Evolutionary conservation across 257 asterid genomes (phyloP).

Genomic region (Solanum pimpinellifolium): DNA sequence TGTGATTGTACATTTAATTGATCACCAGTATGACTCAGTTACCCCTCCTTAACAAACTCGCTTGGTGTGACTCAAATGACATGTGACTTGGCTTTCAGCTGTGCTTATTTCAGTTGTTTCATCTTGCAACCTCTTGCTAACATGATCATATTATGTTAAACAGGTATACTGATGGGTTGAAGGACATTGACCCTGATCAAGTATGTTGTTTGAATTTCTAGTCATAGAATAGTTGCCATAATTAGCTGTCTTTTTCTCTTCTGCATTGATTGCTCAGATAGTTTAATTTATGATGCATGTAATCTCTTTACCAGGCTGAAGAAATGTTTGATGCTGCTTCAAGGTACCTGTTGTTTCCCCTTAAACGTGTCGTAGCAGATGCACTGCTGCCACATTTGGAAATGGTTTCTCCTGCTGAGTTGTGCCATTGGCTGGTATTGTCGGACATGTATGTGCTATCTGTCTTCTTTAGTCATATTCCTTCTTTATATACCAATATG

Average conservation of each 20-base stretch:
- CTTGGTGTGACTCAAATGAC: background rate
- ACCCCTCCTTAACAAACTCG: background rate
- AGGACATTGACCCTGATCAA: slow-evolving; percentile 66
- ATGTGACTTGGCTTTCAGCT: background rate
- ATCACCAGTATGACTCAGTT: background rate
- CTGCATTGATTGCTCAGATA: background rate
- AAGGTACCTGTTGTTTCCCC: slow-evolving; percentile 86
- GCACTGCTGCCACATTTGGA: slow-evolving; percentile 75
- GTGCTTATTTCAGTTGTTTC: background rate
- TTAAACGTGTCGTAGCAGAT: slow-evolving; percentile 96
- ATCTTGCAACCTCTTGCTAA: background rate
- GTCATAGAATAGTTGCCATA: background rate
- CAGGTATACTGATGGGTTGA: slow-evolving; percentile 86
- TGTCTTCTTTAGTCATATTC: background rate
- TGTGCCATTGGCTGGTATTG: slow-evolving; percentile 81
- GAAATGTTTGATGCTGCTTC: slow-evolving; percentile 95
- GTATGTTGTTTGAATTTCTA: slow-evolving; percentile 25
- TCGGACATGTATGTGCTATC: slow-evolving; percentile 68
- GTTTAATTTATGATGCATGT: background rate
- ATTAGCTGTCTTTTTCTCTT: background rate
- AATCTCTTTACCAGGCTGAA: slow-evolving; percentile 46
- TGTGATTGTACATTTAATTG: background rate
- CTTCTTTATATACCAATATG: background rate
- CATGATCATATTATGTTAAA: slow-evolving; percentile 5
- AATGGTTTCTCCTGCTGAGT: slow-evolving; percentile 70